Conservation (phyloP, 148 eudicot species). For the Selenicereus undatus region DNA sequence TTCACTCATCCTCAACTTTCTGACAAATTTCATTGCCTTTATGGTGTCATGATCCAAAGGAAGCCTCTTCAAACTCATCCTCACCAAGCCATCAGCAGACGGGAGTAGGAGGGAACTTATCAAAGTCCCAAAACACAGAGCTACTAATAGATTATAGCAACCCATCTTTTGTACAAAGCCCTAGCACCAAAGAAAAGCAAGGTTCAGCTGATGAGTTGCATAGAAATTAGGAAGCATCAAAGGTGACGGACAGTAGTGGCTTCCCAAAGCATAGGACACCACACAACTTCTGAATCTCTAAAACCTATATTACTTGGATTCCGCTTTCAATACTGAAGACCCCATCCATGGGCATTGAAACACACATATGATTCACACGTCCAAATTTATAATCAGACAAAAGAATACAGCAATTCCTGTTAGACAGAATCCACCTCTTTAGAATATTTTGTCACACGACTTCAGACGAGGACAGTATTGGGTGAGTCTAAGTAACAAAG, state of each 20-base stretch:
- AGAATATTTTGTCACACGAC: too few species aligned
- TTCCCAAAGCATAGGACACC: background rate
- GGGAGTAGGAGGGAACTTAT: constrained; percentile 36
- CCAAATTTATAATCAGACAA: too few species aligned
- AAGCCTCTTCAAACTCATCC: constrained; percentile 59
- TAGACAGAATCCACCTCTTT: too few species aligned
- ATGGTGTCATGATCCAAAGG: constrained; percentile 45
- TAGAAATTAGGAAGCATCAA: too few species aligned
- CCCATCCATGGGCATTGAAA: too few species aligned
- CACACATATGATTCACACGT: too few species aligned
- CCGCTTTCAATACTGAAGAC: background rate
- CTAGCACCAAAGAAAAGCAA: constrained; percentile 11
- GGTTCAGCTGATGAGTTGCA: background rate
- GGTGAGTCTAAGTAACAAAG: too few species aligned
- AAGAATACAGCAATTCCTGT: too few species aligned
- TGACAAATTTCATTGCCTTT: constrained; percentile 48
- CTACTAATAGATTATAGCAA: constrained; percentile 24
- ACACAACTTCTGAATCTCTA: background rate
- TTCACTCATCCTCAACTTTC: constrained; percentile 32
- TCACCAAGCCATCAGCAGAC: constrained; percentile 47
- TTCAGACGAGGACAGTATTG: too few species aligned
- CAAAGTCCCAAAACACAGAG: constrained; percentile 40
- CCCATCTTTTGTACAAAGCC: constrained; percentile 41
- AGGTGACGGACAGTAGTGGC: background rate
- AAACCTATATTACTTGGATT: background rate